These are phyloP conservation scores for Neurospora sublineolata DNA, from an alignment of 495 filamentous ascomycete species.

Conservation along the genomic window DNA sequence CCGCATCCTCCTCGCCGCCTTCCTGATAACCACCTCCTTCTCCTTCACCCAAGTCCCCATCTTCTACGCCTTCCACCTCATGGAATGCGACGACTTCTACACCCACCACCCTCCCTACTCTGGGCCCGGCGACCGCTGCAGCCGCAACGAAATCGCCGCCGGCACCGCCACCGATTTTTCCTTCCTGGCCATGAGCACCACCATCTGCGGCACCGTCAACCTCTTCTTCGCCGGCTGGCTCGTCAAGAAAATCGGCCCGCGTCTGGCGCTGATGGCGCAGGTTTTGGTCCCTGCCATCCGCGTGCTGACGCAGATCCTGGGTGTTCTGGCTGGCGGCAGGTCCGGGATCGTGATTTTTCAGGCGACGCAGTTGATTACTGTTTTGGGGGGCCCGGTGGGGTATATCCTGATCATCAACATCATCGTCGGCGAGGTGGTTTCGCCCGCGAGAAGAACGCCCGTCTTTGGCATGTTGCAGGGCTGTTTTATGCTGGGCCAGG, in stretches of 20 bases:
- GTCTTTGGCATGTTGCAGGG: constrained; percentile 44
- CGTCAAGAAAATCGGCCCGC: constrained; percentile 43
- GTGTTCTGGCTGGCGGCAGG: constrained; percentile 37
- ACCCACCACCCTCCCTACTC: constrained; percentile 22
- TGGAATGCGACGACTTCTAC: constrained; percentile 50
- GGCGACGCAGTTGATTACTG: constrained; percentile 41
- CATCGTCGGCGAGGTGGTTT: constrained; percentile 38
- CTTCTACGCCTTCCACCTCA: constrained; percentile 45
- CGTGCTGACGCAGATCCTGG: constrained; percentile 42
- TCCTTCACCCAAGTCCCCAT: constrained; percentile 48
- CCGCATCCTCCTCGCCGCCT: constrained; percentile 38
- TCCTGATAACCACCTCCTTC: constrained; percentile 45
- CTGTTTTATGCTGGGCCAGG: constrained; percentile 43
- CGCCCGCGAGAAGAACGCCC: constrained; percentile 37
- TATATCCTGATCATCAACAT: constrained; percentile 47
- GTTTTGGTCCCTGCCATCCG: constrained; percentile 41
- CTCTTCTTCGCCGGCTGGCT: constrained; percentile 47
- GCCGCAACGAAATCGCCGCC: constrained; percentile 38
- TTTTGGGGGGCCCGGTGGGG: constrained; percentile 45
- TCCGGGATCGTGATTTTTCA: constrained; percentile 46
- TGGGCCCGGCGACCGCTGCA: constrained; percentile 31
- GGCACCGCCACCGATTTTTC: constrained; percentile 42
- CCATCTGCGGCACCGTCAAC: constrained; percentile 41
- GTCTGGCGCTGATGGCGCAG: constrained; percentile 38
- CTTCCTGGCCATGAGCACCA: constrained; percentile 39